phyloP scores from a whole-genome alignment of 192 early-diverging fungal genomes.

The Backusella westeae region DNA sequence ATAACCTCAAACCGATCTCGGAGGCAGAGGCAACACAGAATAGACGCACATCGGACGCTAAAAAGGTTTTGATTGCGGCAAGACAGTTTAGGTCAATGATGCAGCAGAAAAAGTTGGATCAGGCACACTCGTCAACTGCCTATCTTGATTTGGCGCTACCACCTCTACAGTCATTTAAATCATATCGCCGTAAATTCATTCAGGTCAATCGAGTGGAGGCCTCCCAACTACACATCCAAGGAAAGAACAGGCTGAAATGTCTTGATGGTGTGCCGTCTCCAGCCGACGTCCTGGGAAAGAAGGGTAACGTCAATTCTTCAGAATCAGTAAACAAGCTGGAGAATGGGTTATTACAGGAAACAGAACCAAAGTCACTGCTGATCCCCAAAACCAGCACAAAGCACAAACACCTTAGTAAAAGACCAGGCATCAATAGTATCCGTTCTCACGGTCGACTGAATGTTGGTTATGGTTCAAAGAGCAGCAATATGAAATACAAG shows the following conservation, averaged over 20 bases:
- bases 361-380: background rate
- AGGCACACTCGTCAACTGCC: slow-evolving; percentile 20
- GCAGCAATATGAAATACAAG: slow-evolving; percentile 1
- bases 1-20: background rate
- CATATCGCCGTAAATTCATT: slow-evolving; percentile 12
- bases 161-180: background rate
- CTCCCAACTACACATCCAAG: background rate
- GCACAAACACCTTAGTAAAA: background rate
- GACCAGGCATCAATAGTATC: background rate
- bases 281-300: background rate
- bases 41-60: slow-evolving; percentile 7
- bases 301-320: background rate
- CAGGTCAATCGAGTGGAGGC: background rate
- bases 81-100: background rate
- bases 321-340: background rate
- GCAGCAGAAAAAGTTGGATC: slow-evolving; percentile 13
- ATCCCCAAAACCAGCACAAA: background rate
- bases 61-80: slow-evolving; percentile 1
- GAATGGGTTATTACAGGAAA: background rate
- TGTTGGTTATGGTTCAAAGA: background rate
- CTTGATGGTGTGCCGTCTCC: background rate
- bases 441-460: slow-evolving; percentile 2
- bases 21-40: slow-evolving; percentile 10
- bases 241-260: background rate
- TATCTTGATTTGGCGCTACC: slow-evolving; percentile 37